These are phyloP conservation scores for Lachnellula hyalina DNA, from an alignment of 2,329 filamentous ascomycete species.

Conservation along the genomic window DNA sequence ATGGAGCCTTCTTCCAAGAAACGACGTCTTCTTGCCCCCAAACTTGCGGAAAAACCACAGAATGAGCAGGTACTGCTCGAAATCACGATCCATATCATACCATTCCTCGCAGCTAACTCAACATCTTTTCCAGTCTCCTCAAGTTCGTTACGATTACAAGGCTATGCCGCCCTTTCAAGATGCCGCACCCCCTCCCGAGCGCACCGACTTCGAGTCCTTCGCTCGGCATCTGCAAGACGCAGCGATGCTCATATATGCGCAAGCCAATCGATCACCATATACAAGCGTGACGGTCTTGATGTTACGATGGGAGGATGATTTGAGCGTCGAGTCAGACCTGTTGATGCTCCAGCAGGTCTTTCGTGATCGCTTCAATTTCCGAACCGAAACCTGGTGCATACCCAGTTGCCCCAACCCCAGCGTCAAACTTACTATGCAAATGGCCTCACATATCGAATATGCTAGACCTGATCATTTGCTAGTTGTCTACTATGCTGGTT, in stretches of 20 bases:
- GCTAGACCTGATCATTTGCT: slow-evolving; percentile 54
- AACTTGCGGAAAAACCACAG: slow-evolving; percentile 29
- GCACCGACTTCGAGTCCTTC: slow-evolving; percentile 58
- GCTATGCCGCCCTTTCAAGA: slow-evolving; percentile 26
- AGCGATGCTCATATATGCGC: slow-evolving; percentile 60
- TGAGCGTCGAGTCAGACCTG: slow-evolving; percentile 48
- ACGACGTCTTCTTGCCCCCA: slow-evolving; percentile 32
- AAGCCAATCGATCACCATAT: slow-evolving; percentile 54
- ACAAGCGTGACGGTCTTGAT: slow-evolving; percentile 55
- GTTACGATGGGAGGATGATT: slow-evolving; percentile 58
- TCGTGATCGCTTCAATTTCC: slow-evolving; percentile 55
- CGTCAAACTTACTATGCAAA: slow-evolving; percentile 55
- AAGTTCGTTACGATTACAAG: slow-evolving; percentile 29
- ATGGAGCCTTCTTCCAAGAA: slow-evolving; percentile 34
- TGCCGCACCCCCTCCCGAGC: slow-evolving; percentile 29
- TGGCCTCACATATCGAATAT: slow-evolving; percentile 55
- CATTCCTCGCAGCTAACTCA: slow-evolving; percentile 4
- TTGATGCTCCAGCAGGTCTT: slow-evolving; percentile 51
- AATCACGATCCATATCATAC: not conserved
- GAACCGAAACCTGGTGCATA: slow-evolving; percentile 56
- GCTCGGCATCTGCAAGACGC: slow-evolving; percentile 64
- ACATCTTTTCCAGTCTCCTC: slow-evolving; percentile 20
- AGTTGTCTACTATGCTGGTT: slow-evolving; percentile 60
- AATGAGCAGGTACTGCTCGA: slow-evolving; percentile 28
- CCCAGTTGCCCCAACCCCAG: slow-evolving; percentile 54